These are phyloP conservation scores for Naganishia albida DNA, from an alignment of 1,284 basidiomycete genomes.

Conservation along the genomic window DNA sequence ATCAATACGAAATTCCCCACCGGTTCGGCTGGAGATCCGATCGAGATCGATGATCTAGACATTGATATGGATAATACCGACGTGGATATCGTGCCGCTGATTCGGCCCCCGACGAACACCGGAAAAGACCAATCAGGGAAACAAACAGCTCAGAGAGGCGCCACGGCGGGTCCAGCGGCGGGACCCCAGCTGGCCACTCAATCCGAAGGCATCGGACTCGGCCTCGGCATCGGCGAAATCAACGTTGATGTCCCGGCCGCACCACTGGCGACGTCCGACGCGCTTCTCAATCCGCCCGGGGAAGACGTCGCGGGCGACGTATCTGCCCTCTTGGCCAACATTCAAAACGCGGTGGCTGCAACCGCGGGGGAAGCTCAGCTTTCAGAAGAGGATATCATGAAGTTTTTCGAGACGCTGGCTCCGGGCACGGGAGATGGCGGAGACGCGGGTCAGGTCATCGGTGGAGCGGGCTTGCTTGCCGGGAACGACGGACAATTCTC, in stretches of 20 bases:
- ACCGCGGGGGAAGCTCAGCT: slow-evolving; percentile 5
- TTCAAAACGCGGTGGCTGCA: background rate
- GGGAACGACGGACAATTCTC: background rate
- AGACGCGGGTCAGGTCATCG: background rate
- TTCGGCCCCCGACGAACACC: background rate
- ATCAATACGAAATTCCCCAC: slow-evolving; percentile 17
- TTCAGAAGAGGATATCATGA: slow-evolving; percentile 26
- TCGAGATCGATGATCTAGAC: slow-evolving; percentile 24
- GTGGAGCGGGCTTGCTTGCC: background rate
- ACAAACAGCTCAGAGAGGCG: background rate
- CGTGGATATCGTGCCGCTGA: slow-evolving; percentile 4
- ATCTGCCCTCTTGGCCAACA: background rate
- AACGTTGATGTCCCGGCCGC: slow-evolving; percentile 5
- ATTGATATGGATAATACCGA: slow-evolving; percentile 18
- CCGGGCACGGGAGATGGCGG: slow-evolving; percentile 1
- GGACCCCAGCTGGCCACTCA: background rate
- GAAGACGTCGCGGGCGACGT: background rate
- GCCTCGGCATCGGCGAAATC: slow-evolving; percentile 14
- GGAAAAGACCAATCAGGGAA: background rate
- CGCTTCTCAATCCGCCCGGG: background rate
- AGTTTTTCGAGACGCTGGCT: slow-evolving; percentile 20
- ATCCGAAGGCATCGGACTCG: slow-evolving; percentile 21
- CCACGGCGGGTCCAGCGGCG: background rate
- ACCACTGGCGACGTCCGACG: background rate
- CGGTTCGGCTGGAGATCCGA: slow-evolving; percentile 22